phyloP scores from a whole-genome alignment of 1,284 basidiomycete species.

The Melampsora larici-populina region DNA sequence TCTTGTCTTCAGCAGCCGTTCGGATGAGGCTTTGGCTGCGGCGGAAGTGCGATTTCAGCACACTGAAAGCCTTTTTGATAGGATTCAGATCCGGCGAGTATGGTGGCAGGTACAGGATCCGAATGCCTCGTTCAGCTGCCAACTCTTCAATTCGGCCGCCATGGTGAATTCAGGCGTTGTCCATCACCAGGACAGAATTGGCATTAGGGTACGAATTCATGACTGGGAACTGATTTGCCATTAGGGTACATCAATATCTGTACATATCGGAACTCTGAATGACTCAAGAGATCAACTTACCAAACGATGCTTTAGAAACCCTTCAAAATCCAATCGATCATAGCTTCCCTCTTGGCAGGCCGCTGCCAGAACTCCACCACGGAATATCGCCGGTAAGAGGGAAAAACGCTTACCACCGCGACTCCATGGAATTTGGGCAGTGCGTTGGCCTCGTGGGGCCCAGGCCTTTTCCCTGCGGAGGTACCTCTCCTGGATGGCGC shows the following conservation, averaged over 20 bases:
- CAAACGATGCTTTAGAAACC: not conserved
- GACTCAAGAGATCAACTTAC: not conserved
- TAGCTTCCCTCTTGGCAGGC: not conserved
- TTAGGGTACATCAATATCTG: too few relatives aligned
- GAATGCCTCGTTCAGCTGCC: not conserved
- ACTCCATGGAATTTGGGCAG: not conserved
- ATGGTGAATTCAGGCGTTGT: too few relatives aligned
- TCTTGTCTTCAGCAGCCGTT: not conserved
- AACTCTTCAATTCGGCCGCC: too few relatives aligned
- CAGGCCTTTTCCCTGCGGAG: not conserved
- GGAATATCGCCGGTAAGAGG: not conserved
- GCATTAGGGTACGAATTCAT: not conserved
- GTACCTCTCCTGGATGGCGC: too few relatives aligned
- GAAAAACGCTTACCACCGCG: not conserved
- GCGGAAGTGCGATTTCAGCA: not conserved
- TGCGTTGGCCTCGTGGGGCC: not conserved
- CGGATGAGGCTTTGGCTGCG: not conserved
- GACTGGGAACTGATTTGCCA: not conserved
- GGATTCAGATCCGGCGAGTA: conserved; percentile 15
- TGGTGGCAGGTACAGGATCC: not conserved
- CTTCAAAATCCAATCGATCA: not conserved
- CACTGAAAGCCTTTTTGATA: conserved; percentile 14
- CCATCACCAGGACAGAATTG: too few relatives aligned
- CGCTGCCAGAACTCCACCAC: not conserved
- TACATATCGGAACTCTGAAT: too few relatives aligned